Evolutionary conservation across 176 grass and related monocot species (phyloP).

Genomic region (Lolium multiflorum): DNA sequence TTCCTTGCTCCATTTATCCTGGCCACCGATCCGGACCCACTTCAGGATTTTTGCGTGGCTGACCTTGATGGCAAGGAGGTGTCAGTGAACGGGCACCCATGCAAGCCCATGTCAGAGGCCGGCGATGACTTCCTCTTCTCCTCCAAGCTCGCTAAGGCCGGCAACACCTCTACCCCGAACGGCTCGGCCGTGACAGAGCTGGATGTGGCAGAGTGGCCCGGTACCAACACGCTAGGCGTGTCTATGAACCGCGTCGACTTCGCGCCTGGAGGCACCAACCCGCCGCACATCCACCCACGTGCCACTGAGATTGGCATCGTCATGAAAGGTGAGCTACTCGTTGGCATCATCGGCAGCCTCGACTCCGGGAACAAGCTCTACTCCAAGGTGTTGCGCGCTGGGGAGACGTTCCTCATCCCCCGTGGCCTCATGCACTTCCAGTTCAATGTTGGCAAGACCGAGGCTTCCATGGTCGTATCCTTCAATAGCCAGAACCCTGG

Average conservation of each 20-base stretch:
- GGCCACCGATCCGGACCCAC: slow-evolving; percentile 51
- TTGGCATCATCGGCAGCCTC: slow-evolving; percentile 54
- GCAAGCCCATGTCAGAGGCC: slow-evolving; percentile 35
- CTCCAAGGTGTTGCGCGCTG: slow-evolving; percentile 53
- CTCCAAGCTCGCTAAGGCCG: background rate
- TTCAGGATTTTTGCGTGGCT: slow-evolving; percentile 76
- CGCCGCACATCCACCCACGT: slow-evolving; percentile 64
- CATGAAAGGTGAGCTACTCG: slow-evolving; percentile 42
- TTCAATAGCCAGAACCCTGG: slow-evolving; percentile 76
- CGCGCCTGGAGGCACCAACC: slow-evolving; percentile 56
- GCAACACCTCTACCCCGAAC: slow-evolving; percentile 48
- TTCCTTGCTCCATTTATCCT: slow-evolving; percentile 8
- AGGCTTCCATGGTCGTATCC: slow-evolving; percentile 51
- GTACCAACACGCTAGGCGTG: slow-evolving; percentile 64
- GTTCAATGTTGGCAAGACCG: slow-evolving; percentile 54
- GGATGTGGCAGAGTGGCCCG: slow-evolving; percentile 53
- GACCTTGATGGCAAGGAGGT: slow-evolving; percentile 7
- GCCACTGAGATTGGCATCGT: slow-evolving; percentile 55
- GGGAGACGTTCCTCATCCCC: slow-evolving; percentile 67
- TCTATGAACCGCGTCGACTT: slow-evolving; percentile 89
- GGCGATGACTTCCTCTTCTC: slow-evolving; percentile 63
- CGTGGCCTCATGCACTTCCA: slow-evolving; percentile 73
- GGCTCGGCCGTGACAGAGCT: slow-evolving; percentile 53
- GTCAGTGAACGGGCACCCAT: slow-evolving; percentile 51
- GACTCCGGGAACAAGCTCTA: slow-evolving; percentile 48